Conservation (phyloP, 805 yeast species). For the Lipomyces japonicus region DNA sequence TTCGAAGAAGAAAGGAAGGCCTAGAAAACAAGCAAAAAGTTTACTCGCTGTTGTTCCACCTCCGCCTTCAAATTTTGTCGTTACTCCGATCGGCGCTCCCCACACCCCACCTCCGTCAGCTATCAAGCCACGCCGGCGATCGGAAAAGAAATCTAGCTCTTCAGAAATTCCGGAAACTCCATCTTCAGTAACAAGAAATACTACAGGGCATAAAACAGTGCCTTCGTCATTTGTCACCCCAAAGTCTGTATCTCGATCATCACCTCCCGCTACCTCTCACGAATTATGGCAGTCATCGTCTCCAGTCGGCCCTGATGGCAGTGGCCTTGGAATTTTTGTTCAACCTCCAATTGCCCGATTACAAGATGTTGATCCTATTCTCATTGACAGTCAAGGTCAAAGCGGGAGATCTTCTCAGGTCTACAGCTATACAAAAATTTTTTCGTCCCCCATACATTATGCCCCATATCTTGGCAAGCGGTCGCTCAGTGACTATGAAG, state of each 20-base stretch:
- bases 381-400: conserved; percentile 9
- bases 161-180: too few species aligned
- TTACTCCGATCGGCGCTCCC: neutral
- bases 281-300: conserved; percentile 11
- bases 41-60: conserved; percentile 15
- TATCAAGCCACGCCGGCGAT: neutral
- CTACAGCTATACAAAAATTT: conserved; percentile 11
- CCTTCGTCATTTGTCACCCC: conserved; percentile 14
- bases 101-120: conserved; percentile 5
- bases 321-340: conserved; percentile 27
- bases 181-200: neutral
- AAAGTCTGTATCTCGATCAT: conserved; percentile 11
- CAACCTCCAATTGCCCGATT: neutral
- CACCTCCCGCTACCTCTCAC: neutral
- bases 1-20: conserved; percentile 5
- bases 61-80: conserved; percentile 2
- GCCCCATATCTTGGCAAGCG: conserved; percentile 23
- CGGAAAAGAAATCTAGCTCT: neutral
- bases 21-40: conserved; percentile 6
- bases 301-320: conserved; percentile 10
- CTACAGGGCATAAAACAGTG: conserved; percentile 6
- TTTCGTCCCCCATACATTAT: conserved; percentile 22
- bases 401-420: neutral
- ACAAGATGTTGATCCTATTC: conserved; percentile 18
- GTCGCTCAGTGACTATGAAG: conserved; percentile 18